These are phyloP conservation scores for Polyplosphaeria fusca DNA, from an alignment of 495 filamentous ascomycete genomes.

Conservation along the genomic window DNA sequence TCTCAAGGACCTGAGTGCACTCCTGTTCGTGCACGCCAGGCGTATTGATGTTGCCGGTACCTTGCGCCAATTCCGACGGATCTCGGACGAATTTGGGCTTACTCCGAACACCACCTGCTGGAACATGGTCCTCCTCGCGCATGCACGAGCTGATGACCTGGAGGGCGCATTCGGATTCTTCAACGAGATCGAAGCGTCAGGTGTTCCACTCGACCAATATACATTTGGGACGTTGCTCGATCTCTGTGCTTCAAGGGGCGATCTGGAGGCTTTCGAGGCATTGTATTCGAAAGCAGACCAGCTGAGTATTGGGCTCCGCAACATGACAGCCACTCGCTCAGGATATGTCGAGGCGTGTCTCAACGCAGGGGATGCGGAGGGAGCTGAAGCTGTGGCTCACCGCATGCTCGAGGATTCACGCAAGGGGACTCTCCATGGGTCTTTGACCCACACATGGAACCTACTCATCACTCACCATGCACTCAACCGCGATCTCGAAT, in stretches of 20 bases:
- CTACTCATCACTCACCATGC: constrained; percentile 66
- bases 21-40: constrained; percentile 65
- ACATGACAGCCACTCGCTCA: constrained; percentile 41
- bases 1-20: constrained; percentile 39
- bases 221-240: constrained; percentile 71
- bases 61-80: constrained; percentile 56
- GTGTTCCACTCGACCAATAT: constrained; percentile 51
- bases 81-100: constrained; percentile 53
- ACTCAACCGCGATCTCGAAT: constrained; percentile 58
- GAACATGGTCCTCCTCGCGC: constrained; percentile 76
- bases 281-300: constrained; percentile 47
- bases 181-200: constrained; percentile 49
- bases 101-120: constrained; percentile 56
- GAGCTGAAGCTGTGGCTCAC: constrained; percentile 37
- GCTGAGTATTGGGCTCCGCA: constrained; percentile 7
- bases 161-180: constrained; percentile 60
- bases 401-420: constrained; percentile 41
- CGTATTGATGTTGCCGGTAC: constrained; percentile 59
- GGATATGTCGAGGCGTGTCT: constrained; percentile 68
- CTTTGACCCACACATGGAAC: constrained; percentile 72
- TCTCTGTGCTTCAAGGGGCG: constrained; percentile 68
- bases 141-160: constrained; percentile 62
- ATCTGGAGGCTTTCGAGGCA: constrained; percentile 62
- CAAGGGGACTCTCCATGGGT: constrained; percentile 32
- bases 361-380: constrained; percentile 35